Percentiles rank a stretch among this genome's conserved stretches.
Evolutionary conservation across 164 flowering plant genomes (phyloP).

Genomic region (Chloranthus sessilifolius): DNA sequence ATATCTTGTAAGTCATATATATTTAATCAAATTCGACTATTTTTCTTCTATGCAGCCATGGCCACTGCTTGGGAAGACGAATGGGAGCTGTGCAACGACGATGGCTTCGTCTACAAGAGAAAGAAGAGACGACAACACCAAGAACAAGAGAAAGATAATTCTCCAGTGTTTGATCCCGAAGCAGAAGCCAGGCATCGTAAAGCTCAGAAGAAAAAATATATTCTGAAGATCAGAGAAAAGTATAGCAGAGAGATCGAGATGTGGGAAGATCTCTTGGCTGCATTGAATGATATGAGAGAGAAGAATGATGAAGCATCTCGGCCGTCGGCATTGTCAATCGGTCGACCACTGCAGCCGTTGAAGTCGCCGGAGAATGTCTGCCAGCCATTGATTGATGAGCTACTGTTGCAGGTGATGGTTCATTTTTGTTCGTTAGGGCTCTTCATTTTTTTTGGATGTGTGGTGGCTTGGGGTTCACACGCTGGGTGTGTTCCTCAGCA

Average conservation of each 20-base stretch:
- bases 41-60: too few species aligned
- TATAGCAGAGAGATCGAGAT: slow-evolving; percentile 47
- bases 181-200: slow-evolving; percentile 32
- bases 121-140: slow-evolving; percentile 29
- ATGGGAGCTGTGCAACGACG: slow-evolving; percentile 73
- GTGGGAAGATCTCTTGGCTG: slow-evolving; percentile 58
- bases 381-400: slow-evolving; percentile 35
- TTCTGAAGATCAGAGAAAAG: slow-evolving; percentile 37
- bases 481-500: too few species aligned
- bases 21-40: too few species aligned
- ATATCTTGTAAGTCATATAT: too few species aligned
- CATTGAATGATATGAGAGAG: slow-evolving; percentile 36
- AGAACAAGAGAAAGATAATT: too few species aligned
- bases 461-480: not conserved
- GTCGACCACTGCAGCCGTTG: not conserved
- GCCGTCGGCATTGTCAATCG: slow-evolving; percentile 5
- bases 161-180: slow-evolving; percentile 11
- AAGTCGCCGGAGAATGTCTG: slow-evolving; percentile 7
- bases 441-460: not conserved
- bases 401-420: slow-evolving; percentile 47
- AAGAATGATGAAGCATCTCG: slow-evolving; percentile 5
- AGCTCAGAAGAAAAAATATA: slow-evolving; percentile 34
- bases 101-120: slow-evolving; percentile 69
- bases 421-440: slow-evolving; percentile 5
- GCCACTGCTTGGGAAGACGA: slow-evolving; percentile 33